These are phyloP conservation scores for Zymoseptoria ardabiliae DNA, from an alignment of 2,329 filamentous ascomycete species.

Conservation along the genomic window DNA sequence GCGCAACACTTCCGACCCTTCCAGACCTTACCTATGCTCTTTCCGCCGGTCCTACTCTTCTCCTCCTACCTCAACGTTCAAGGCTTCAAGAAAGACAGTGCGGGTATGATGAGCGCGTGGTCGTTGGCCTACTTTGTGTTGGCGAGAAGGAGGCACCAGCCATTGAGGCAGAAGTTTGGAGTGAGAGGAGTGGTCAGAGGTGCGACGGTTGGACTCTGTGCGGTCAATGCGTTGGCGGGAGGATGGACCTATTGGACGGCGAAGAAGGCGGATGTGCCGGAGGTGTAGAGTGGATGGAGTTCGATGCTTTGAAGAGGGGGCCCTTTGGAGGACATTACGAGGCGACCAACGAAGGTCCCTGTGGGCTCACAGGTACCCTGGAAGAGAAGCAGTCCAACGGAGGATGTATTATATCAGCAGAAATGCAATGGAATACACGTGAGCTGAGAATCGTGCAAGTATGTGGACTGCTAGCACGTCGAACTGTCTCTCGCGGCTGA, in stretches of 20 bases:
- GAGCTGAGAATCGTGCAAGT: too few species aligned
- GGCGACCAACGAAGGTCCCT: too few species aligned
- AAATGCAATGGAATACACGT: too few species aligned
- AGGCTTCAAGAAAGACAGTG: constrained; percentile 55
- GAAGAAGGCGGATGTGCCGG: constrained; percentile 3
- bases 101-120: constrained; percentile 58
- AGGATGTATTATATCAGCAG: too few species aligned
- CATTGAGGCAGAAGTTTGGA: constrained; percentile 42
- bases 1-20: constrained; percentile 61
- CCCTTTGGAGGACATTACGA: not conserved
- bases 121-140: constrained; percentile 58
- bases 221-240: constrained; percentile 44
- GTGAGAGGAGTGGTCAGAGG: constrained; percentile 47
- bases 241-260: constrained; percentile 41
- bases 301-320: not conserved
- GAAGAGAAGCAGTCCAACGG: too few species aligned
- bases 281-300: not conserved
- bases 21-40: constrained; percentile 58
- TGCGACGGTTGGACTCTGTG: constrained; percentile 44
- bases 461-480: too few species aligned
- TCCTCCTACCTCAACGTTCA: constrained; percentile 58
- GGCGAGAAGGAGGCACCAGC: constrained; percentile 50
- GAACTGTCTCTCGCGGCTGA: too few species aligned
- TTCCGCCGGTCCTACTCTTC: constrained; percentile 59
- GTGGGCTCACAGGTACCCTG: too few species aligned